These are phyloP conservation scores for Ambrosiella cleistominuta DNA, from an alignment of 2,329 filamentous ascomycete genomes.

Conservation along the genomic window DNA sequence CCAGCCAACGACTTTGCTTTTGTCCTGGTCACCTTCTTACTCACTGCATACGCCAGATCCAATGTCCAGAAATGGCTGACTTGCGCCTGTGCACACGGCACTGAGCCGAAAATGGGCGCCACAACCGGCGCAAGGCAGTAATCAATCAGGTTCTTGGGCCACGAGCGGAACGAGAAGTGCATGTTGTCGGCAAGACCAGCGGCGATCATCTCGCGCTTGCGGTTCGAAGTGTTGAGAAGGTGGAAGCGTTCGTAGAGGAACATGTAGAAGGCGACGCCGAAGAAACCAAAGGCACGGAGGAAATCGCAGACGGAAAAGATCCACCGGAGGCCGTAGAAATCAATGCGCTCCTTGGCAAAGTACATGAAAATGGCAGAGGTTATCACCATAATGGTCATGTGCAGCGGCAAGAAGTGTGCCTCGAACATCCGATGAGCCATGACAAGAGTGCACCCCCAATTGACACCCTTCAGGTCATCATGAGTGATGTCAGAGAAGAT, in stretches of 20 bases:
- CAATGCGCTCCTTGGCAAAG: conserved; percentile 31
- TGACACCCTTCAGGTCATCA: conserved; percentile 31
- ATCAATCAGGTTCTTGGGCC: conserved; percentile 41
- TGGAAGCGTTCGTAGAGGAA: conserved; percentile 53
- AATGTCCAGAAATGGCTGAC: conserved; percentile 54
- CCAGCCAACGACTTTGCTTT: not conserved
- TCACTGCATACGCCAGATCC: conserved; percentile 52
- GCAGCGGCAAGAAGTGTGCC: conserved; percentile 53
- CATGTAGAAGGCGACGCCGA: conserved; percentile 45
- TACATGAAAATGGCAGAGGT: conserved; percentile 43
- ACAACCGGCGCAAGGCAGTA: conserved; percentile 49
- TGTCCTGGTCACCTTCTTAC: conserved; percentile 44
- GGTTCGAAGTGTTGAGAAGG: conserved; percentile 37
- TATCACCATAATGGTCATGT: conserved; percentile 46
- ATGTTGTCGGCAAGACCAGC: conserved; percentile 47
- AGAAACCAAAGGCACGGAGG: conserved; percentile 42
- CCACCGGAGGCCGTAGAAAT: conserved; percentile 37
- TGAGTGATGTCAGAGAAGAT: conserved; percentile 38
- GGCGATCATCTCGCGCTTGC: conserved; percentile 48
- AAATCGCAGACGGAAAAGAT: conserved; percentile 42
- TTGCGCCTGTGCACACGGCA: conserved; percentile 50
- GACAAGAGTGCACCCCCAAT: conserved; percentile 38
- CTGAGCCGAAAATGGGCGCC: conserved; percentile 48
- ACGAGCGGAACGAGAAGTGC: conserved; percentile 42
- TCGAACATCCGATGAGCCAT: conserved; percentile 54